These are phyloP conservation scores for Vitis hybrid DNA, from an alignment of 177 flowering plant species.

Conservation along the genomic window DNA sequence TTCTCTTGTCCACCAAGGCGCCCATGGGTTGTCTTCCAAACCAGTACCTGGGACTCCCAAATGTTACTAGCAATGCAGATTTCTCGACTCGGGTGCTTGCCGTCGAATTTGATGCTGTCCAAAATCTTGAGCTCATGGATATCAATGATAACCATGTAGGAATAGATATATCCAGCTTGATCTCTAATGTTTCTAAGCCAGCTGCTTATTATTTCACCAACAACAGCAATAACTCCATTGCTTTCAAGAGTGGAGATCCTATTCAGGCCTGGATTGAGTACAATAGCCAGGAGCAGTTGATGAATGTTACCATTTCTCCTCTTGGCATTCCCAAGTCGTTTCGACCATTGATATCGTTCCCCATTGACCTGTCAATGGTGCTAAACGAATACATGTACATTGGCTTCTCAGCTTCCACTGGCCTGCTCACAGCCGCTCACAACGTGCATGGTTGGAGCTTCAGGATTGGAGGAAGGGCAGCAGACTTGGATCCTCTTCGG, in stretches of 20 bases:
- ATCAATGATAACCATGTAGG: slow-evolving; percentile 19
- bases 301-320: slow-evolving; percentile 8
- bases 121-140: slow-evolving; percentile 13
- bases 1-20: slow-evolving; percentile 12
- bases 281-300: background rate
- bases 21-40: background rate
- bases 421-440: slow-evolving; percentile 13
- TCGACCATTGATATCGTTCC: background rate
- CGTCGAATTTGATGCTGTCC: slow-evolving; percentile 15
- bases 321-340: slow-evolving; percentile 1
- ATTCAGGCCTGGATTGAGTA: slow-evolving; percentile 17
- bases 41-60: slow-evolving; percentile 14
- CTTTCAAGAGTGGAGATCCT: slow-evolving; percentile 11
- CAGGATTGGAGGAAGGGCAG: slow-evolving; percentile 7
- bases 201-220: slow-evolving; percentile 8
- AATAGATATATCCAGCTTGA: slow-evolving; percentile 8
- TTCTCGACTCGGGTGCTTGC: slow-evolving; percentile 9
- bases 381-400: slow-evolving; percentile 10
- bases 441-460: slow-evolving; percentile 16
- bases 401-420: slow-evolving; percentile 18
- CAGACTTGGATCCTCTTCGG: background rate
- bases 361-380: slow-evolving; percentile 8
- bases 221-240: background rate
- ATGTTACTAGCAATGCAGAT: slow-evolving; percentile 3
- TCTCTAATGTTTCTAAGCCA: slow-evolving; percentile 2